Conservation (phyloP, 495 filamentous ascomycete species). For the Saxophila tyrrhenica region DNA sequence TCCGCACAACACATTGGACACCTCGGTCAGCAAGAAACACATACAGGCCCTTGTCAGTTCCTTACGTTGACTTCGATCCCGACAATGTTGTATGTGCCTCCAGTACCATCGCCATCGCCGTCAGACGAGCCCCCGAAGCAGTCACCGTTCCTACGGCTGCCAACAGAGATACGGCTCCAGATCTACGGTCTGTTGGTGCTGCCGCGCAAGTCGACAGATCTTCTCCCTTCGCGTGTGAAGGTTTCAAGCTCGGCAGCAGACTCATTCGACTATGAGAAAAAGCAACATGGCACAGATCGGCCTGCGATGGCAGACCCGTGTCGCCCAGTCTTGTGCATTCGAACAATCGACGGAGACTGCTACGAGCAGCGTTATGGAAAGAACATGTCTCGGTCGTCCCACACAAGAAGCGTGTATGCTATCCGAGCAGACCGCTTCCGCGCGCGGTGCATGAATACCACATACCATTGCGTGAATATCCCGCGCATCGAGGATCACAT, state of each 20-base stretch:
- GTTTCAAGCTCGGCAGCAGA: conserved; percentile 7
- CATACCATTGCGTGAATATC: conserved; percentile 33
- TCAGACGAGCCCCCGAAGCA: not conserved
- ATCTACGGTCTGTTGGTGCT: conserved; percentile 33
- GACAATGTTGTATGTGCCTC: conserved; percentile 7
- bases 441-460: conserved; percentile 30
- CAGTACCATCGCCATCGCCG: not conserved
- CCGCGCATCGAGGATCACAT: conserved; percentile 29
- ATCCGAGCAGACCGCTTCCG: conserved; percentile 24
- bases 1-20: conserved; percentile 4
- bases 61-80: conserved; percentile 9
- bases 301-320: not conserved
- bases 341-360: conserved; percentile 22
- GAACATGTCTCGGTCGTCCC: not conserved
- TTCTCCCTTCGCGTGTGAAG: conserved; percentile 5
- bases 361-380: conserved; percentile 1
- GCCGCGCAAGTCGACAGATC: conserved; percentile 14
- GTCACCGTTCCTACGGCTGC: conserved; percentile 29
- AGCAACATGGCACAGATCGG: conserved; percentile 2
- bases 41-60: not conserved
- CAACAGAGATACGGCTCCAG: conserved; percentile 34
- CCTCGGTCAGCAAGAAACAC: not conserved
- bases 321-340: conserved; percentile 17
- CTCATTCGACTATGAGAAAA: conserved; percentile 22
- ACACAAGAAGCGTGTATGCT: conserved; percentile 10